Base-by-base conservation (phyloP, 306 rosid species). In the Rosa chinensis region DNA sequence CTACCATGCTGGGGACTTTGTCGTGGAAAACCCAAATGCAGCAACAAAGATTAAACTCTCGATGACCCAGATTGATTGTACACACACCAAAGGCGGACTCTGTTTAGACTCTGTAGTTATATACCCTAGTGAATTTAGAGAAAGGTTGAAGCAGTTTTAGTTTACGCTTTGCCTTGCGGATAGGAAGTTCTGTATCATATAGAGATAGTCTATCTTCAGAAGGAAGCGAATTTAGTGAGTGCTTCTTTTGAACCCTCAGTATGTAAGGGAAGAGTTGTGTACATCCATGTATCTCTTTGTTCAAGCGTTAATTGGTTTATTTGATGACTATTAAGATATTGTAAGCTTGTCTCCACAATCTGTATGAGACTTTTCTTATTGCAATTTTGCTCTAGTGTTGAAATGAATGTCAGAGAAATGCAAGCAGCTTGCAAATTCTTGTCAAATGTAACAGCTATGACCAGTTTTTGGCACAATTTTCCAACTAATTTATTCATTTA, bases 51-150 rank as follows among this genome's bases (percentile, higher is more conserved):
- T 95, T 20, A 91, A 93, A 76, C 87, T 93, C 86, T 95, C 97
- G 0, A 89, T 95, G 99, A 91, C 96, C 75, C 99, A 96, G 85
- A 96, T 96, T 70, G 99, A 96, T 84, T 96, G 99, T 81, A 96
- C 99, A 5, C 99, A 96, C 79, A 89, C 97, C 14, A 96, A 93
- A 86, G 98, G 99, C 8, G 99, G 99, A 32, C 96, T 96, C 35
- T 93, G 97, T 89, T 75, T 96, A 77, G 99, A 96, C 77, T 90
- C 99, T 66, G 91, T 90, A 79, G 78, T 90, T 43, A 67, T 96
- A 72, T 87, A 71, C 78, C 99, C 99, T 28, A 82, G 84, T 50
- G 92, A 83, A 50, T 80, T 86, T 80, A 75, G 73, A 77, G 91
- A 84, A 77, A 83, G 91, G 90, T 87, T 84, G 58, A 81, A 53